These are phyloP conservation scores for Phytophthora pseudosyringae DNA, from an alignment of 352 stramenopile genomes.

Conservation along the genomic window DNA sequence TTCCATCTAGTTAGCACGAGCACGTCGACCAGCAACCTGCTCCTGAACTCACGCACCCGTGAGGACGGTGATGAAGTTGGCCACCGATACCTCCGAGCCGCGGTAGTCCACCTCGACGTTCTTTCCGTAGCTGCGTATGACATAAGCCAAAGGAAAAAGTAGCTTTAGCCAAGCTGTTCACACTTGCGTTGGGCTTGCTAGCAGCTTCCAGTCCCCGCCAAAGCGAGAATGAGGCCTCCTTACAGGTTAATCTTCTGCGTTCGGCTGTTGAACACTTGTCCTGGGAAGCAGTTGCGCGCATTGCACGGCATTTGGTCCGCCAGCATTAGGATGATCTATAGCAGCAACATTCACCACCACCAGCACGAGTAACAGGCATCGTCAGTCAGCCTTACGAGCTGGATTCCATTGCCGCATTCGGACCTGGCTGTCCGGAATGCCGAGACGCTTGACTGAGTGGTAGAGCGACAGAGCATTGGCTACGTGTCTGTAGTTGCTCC, in stretches of 20 bases:
- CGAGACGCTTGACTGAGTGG: constrained; percentile 91
- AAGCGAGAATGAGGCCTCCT: neutral
- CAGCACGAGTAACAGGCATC: neutral
- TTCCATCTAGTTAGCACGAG: neutral
- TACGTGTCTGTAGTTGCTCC: constrained; percentile 97
- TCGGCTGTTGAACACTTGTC: constrained; percentile 91
- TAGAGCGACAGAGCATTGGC: constrained; percentile 96
- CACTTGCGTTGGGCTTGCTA: neutral
- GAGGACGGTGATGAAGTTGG: constrained; percentile 96
- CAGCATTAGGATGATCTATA: constrained; percentile 95
- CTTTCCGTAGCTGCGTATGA: constrained; percentile 75
- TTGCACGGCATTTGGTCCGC: constrained; percentile 97
- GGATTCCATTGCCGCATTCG: neutral
- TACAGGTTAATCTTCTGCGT: constrained; percentile 91
- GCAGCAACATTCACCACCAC: neutral
- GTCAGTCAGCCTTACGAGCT: neutral
- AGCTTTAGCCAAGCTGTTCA: constrained; percentile 4
- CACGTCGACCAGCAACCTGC: neutral
- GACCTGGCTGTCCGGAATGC: constrained; percentile 94
- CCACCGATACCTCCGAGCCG: constrained; percentile 96
- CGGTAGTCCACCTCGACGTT: constrained; percentile 95
- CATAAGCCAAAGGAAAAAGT: constrained; percentile 3
- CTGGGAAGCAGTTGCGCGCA: constrained; percentile 89
- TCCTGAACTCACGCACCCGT: constrained; percentile 51
- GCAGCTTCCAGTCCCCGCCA: neutral